Evolutionary conservation across 176 grass and related monocot genomes (phyloP), one percentile per base, ranked within the genome.

Genomic region (Pontederia paniculata): DNA sequence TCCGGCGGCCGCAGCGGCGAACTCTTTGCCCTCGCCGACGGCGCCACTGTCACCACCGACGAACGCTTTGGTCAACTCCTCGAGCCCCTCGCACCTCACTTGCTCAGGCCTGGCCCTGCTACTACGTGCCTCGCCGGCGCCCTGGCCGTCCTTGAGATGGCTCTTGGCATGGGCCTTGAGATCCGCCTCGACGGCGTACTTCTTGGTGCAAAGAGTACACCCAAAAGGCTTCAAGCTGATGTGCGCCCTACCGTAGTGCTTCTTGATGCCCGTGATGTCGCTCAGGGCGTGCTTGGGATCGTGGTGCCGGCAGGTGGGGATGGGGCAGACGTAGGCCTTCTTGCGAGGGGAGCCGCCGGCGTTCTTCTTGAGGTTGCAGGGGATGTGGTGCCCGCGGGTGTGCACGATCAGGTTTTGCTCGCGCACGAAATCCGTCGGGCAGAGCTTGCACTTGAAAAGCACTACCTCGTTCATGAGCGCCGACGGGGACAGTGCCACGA

Each of bases 81-180:
- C 28, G 5, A 37, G 28, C 28, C 28, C 28, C 28, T 37, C 28
- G 28, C 5, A 5, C 28, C 28, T 5, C 3, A 37, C 28, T 6
- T 37, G 28, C 28, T 37, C 28, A 37, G 28, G 5, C 7, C 28
- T 37, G 5, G 7, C 28, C 28, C 28, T 37, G 28, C 28, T n/a
- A n/a, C n/a, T n/a, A n/a, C n/a, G n/a, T n/a, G n/a, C n/a, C n/a
- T n/a, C 89, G 52, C 87, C 90, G 61, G 90, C 93, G 66, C 86
- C 90, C 13, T 80, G 83, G 70, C 91, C 84, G 74, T 91, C 86
- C 47, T 83, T 71, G 54, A 74, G 71, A 70, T 83, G 87, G 62
- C 75, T 91, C 75, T 98, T 98, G 45, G 83, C 77, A 78, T 98
- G 94, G 0, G 94, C 94, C 87, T 98, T 98, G 83, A 88, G 90